A percentile compares a stretch with the other conserved stretches of the same genome.
phyloP scores from a whole-genome alignment of 768 basidiomycete genomes.

The Kwoniella dejecticola region DNA sequence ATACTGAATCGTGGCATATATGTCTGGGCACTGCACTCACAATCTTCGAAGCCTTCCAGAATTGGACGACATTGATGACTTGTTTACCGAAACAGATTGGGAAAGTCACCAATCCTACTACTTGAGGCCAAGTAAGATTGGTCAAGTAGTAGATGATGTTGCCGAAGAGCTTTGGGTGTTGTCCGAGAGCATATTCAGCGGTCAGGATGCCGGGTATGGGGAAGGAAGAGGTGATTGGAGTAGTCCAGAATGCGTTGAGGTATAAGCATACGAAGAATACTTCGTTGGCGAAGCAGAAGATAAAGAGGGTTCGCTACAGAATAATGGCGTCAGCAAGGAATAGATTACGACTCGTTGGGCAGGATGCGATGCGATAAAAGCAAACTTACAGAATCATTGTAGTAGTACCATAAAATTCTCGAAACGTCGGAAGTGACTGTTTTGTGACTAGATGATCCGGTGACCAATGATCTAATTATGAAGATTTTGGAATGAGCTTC shows the following conservation, averaged over 20 bases:
- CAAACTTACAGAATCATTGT: constrained; percentile 78
- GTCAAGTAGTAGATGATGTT: constrained; percentile 30
- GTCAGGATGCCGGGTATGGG: constrained; percentile 40
- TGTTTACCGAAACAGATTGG: constrained; percentile 81
- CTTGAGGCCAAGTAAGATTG: constrained; percentile 72
- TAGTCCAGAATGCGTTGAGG: constrained; percentile 79
- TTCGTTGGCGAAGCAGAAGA: constrained; percentile 93
- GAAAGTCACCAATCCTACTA: constrained; percentile 65
- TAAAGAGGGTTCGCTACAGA: constrained; percentile 75
- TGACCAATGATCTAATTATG: constrained; percentile 64
- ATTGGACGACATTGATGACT: constrained; percentile 89
- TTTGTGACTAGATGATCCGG: constrained; percentile 92
- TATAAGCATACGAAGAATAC: constrained; percentile 93
- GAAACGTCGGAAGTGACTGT: constrained; percentile 88
- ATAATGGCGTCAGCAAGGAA: too few relatives aligned
- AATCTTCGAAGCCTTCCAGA: constrained; percentile 86
- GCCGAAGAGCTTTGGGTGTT: constrained; percentile 31
- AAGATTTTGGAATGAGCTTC: neutral
- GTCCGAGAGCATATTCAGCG: constrained; percentile 17
- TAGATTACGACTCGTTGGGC: neutral
- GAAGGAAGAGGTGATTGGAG: constrained; percentile 66
- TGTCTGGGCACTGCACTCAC: too few relatives aligned
- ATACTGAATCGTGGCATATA: too few relatives aligned
- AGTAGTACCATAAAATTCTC: constrained; percentile 86
- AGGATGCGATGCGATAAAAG: neutral